These are phyloP conservation scores for Trifolium fragiferum DNA, from an alignment of 306 rosid species.

Conservation along the genomic window DNA sequence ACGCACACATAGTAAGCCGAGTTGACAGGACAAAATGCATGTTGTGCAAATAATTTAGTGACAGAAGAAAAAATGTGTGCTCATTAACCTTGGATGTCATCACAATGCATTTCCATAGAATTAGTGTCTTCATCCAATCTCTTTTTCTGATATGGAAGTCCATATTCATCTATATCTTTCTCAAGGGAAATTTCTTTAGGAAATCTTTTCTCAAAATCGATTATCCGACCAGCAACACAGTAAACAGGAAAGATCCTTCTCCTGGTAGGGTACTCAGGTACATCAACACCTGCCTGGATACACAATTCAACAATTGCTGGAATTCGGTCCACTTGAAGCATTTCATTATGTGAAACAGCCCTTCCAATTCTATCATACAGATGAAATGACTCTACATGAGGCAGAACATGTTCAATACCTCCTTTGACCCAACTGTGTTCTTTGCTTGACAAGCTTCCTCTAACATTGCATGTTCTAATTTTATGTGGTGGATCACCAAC, in stretches of 20 bases:
- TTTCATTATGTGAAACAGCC: constrained; percentile 74
- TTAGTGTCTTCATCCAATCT: constrained; percentile 24
- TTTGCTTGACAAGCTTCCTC: constrained; percentile 64
- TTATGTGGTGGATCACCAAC: constrained; percentile 73
- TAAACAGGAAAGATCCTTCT: constrained; percentile 70
- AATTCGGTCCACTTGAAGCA: constrained; percentile 66
- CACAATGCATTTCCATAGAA: constrained; percentile 43
- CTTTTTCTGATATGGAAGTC: constrained; percentile 58
- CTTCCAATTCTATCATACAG: constrained; percentile 71
- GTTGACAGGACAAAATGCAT: constrained; percentile 2
- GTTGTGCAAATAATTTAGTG: not conserved
- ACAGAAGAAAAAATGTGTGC: constrained; percentile 22
- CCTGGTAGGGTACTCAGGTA: constrained; percentile 68
- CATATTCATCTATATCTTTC: constrained; percentile 54
- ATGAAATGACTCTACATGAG: constrained; percentile 69
- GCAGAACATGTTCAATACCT: constrained; percentile 58
- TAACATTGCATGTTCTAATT: constrained; percentile 70
- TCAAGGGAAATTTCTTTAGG: constrained; percentile 53
- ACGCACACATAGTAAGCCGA: constrained; percentile 26
- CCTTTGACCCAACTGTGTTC: constrained; percentile 73
- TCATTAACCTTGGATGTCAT: constrained; percentile 59
- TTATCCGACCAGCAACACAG: constrained; percentile 62
- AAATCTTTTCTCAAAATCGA: constrained; percentile 72
- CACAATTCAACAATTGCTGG: constrained; percentile 76
- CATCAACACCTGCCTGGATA: constrained; percentile 72